phyloP scores from a whole-genome alignment of 1,284 basidiomycete genomes.

The Moesziomyces antarcticus region DNA sequence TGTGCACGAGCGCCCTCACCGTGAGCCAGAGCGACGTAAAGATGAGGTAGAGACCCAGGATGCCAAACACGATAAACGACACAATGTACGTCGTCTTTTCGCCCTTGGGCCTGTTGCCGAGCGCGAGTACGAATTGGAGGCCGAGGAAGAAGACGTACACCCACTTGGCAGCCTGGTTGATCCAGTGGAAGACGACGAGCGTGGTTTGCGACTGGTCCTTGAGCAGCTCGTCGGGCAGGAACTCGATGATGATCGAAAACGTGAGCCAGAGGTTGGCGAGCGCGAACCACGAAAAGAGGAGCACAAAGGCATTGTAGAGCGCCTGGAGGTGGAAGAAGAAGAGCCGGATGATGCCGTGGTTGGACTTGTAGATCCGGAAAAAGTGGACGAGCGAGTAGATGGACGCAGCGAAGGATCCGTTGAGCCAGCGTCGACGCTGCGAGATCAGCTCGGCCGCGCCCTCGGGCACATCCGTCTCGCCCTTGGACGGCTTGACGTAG shows the following conservation, averaged over 20 bases:
- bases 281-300: constrained; percentile 92
- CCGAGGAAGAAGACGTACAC: constrained; percentile 86
- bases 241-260: constrained; percentile 93
- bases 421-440: constrained; percentile 92
- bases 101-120: constrained; percentile 93
- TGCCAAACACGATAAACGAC: constrained; percentile 77
- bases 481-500: constrained; percentile 94
- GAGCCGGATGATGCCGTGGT: constrained; percentile 83
- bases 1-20: constrained; percentile 42
- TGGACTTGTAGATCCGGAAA: constrained; percentile 89
- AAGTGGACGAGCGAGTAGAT: constrained; percentile 91
- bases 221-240: constrained; percentile 79
- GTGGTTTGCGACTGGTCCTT: constrained; percentile 77
- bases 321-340: constrained; percentile 94
- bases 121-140: constrained; percentile 87
- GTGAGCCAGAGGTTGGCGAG: constrained; percentile 94
- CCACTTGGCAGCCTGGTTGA: constrained; percentile 85
- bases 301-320: constrained; percentile 87
- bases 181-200: constrained; percentile 75
- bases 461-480: constrained; percentile 94
- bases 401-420: constrained; percentile 95
- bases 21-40: constrained; percentile 65
- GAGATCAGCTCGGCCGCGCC: constrained; percentile 82
- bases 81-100: constrained; percentile 83
- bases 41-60: constrained; percentile 64